Conservation (phyloP, 208 protist species). For the Trypanosoma vivax region DNA sequence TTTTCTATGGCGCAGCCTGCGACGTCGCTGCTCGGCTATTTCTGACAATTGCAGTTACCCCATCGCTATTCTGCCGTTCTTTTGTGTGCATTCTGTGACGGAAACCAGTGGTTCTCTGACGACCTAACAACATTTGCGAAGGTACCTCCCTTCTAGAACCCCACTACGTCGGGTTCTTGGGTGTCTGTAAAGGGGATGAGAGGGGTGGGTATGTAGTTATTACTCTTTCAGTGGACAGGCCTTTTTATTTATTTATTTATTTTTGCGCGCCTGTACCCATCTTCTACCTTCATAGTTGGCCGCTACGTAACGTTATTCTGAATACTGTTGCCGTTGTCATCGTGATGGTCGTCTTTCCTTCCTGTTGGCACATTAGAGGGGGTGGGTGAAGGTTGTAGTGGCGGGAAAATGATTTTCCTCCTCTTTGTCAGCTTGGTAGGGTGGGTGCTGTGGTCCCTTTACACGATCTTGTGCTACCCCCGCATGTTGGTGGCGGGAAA, state of each 20-base stretch:
- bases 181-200: no score
- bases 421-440: slow-evolving; percentile 33
- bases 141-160: no score
- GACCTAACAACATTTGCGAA: no score
- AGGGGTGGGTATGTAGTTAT: neutral
- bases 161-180: no score
- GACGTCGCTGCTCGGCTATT: no score
- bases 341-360: slow-evolving; percentile 10
- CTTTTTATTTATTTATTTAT: slow-evolving; percentile 12
- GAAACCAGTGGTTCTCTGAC: no score
- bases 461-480: slow-evolving; percentile 34
- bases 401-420: slow-evolving; percentile 48
- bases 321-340: slow-evolving; percentile 1
- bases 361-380: neutral
- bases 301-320: neutral
- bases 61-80: no score
- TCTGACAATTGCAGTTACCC: no score
- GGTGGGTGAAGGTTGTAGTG: neutral
- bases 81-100: no score
- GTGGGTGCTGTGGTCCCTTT: slow-evolving; percentile 46
- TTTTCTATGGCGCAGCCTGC: no score
- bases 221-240: neutral
- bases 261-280: neutral
- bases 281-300: neutral
- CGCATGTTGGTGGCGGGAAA: slow-evolving; percentile 26